Percentiles rank a stretch among this genome's conserved stretches.
phyloP scores from a whole-genome alignment of 345 rosid species.

The Syzygium aqueum region DNA sequence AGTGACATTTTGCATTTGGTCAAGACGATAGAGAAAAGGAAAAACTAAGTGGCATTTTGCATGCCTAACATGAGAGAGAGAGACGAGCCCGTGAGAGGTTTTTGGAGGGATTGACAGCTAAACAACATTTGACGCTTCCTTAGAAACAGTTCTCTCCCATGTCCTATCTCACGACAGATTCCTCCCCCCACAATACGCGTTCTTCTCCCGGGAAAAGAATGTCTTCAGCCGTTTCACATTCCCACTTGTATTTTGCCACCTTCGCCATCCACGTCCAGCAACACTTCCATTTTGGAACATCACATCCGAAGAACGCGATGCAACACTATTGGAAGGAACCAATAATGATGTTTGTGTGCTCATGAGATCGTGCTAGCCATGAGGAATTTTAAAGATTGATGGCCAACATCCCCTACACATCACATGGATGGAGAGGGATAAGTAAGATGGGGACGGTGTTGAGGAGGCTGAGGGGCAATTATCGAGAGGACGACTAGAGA shows the following conservation, averaged over 20 bases:
- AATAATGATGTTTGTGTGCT: not conserved
- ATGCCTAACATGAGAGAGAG: not conserved
- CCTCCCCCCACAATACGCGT: not conserved
- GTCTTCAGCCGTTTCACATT: not conserved
- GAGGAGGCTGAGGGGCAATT: not conserved
- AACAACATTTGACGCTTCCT: not conserved
- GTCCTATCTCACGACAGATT: not conserved
- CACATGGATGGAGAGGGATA: not conserved
- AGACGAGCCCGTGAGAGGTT: slow-evolving; percentile 7
- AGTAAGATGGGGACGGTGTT: not conserved
- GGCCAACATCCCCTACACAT: not conserved
- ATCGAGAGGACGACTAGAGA: not conserved
- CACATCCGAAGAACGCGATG: not conserved
- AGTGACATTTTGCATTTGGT: not conserved
- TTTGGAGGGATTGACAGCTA: slow-evolving; percentile 12
- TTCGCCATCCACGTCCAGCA: not conserved
- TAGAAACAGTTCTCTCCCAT: not conserved
- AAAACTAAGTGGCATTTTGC: not conserved
- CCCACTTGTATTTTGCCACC: not conserved
- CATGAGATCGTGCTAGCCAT: not conserved
- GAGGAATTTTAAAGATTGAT: not conserved
- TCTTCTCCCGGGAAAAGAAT: not conserved
- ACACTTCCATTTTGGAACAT: not conserved
- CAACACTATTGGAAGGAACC: not conserved
- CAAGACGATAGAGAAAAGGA: not conserved